phyloP scores from a whole-genome alignment of 2,329 filamentous ascomycete genomes.

The Aspergillus luchuensis region DNA sequence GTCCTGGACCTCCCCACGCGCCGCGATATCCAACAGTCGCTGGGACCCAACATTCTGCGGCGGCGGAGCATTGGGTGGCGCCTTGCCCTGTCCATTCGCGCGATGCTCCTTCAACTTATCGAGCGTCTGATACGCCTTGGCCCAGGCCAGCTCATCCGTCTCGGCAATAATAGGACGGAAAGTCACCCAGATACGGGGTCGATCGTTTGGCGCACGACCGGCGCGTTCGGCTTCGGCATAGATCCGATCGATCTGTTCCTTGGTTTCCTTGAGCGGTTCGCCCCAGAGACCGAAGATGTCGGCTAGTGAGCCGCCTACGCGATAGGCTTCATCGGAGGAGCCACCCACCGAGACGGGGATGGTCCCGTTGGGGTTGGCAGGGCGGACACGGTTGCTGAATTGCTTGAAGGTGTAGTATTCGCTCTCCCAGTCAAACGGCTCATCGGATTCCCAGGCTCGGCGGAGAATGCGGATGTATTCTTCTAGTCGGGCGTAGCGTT shows the following conservation, averaged over 20 bases:
- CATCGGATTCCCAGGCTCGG: constrained; percentile 59
- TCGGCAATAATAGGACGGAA: constrained; percentile 64
- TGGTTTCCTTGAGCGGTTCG: constrained; percentile 64
- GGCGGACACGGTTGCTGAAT: constrained; percentile 58
- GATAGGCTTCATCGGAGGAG: constrained; percentile 61
- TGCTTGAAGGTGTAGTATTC: constrained; percentile 63
- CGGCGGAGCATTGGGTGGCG: constrained; percentile 32
- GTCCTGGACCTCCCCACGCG: constrained; percentile 57
- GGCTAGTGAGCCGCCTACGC: constrained; percentile 59
- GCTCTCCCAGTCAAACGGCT: constrained; percentile 64
- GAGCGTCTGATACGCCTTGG: constrained; percentile 60
- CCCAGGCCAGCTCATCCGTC: constrained; percentile 64
- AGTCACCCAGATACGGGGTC: constrained; percentile 64
- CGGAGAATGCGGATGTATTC: constrained; percentile 65
- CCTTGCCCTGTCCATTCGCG: constrained; percentile 37
- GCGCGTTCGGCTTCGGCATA: constrained; percentile 62
- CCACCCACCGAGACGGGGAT: constrained; percentile 64
- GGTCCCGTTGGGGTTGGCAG: constrained; percentile 54
- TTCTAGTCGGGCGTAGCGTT: constrained; percentile 61
- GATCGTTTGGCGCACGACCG: constrained; percentile 55
- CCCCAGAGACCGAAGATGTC: constrained; percentile 68
- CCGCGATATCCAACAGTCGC: constrained; percentile 60
- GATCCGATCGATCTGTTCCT: constrained; percentile 63
- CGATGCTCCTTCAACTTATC: constrained; percentile 53
- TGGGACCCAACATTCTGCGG: constrained; percentile 64